A percentile compares a stretch with the other conserved stretches of the same genome.
These are phyloP conservation scores for Lumnitzera littorea DNA, from an alignment of 345 rosid genomes.

Conservation along the genomic window DNA sequence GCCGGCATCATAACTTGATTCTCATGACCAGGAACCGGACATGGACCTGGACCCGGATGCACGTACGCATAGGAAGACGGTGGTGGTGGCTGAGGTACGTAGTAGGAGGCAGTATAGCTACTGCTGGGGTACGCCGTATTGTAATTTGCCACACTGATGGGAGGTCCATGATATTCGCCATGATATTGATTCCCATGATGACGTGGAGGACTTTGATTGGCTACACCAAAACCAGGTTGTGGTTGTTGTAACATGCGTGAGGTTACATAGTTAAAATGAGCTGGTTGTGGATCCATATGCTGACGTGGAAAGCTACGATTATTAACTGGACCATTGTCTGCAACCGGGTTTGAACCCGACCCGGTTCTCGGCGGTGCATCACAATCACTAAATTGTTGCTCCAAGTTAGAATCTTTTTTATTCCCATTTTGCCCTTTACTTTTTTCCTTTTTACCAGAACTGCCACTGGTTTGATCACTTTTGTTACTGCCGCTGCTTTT, in stretches of 20 bases:
- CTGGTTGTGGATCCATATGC: conserved; percentile 2
- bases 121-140: conserved; percentile 5
- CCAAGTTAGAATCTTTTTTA: not conserved
- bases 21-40: too few species aligned
- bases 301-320: conserved; percentile 3
- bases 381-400: too few species aligned
- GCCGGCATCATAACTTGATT: too few species aligned
- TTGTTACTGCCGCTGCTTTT: not conserved
- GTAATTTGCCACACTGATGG: conserved; percentile 5
- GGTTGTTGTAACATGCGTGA: too few species aligned
- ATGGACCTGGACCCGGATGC: conserved; percentile 5
- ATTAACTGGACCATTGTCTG: not conserved
- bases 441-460: conserved; percentile 12
- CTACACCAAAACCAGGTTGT: too few species aligned
- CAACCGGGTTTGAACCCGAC: not conserved
- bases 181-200: not conserved
- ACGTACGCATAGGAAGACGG: conserved; percentile 2
- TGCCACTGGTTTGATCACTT: conserved; percentile 1
- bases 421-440: conserved; percentile 12
- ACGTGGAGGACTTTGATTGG: not conserved
- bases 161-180: not conserved
- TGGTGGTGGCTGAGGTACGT: conserved; percentile 6
- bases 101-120: conserved; percentile 8
- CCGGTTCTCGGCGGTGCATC: not conserved
- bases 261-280: not conserved